Evolutionary conservation across 768 basidiomycete species (phyloP).

Genomic region (Pleurotus salmoneostramineus): DNA sequence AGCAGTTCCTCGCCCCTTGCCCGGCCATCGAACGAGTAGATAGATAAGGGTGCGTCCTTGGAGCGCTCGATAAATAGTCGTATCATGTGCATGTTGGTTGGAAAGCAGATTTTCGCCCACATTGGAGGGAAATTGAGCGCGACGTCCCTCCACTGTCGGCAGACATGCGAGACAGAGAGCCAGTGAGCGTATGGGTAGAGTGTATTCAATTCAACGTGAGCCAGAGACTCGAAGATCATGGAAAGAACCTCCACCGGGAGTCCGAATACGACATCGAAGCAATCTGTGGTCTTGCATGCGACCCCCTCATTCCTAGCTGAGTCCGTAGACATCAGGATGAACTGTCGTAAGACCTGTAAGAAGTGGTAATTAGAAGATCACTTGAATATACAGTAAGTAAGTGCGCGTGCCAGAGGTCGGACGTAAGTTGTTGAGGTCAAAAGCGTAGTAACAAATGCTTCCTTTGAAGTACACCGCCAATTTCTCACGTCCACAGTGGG

Average conservation of each 20-base stretch:
- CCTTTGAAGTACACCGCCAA: conserved; percentile 33
- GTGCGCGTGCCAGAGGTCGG: conserved; percentile 48
- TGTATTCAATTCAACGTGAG: too few species aligned
- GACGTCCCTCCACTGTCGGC: background rate
- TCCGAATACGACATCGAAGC: too few species aligned
- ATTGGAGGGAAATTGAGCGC: background rate
- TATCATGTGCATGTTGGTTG: background rate
- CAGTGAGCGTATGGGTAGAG: background rate
- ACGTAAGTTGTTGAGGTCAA: conserved; percentile 44
- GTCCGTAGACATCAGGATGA: too few species aligned
- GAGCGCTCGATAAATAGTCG: background rate
- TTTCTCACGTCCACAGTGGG: background rate
- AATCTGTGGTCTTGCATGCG: too few species aligned
- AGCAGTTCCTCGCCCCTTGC: background rate
- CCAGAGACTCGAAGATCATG: too few species aligned
- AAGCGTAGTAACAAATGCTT: conserved; percentile 29
- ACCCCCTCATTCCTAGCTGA: too few species aligned
- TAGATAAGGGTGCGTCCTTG: background rate
- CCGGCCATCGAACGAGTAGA: background rate
- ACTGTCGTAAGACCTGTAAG: too few species aligned
- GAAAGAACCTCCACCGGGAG: too few species aligned
- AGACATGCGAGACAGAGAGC: background rate
- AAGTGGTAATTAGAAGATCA: too few species aligned
- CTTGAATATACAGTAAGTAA: too few species aligned
- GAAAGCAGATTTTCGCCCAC: background rate